phyloP scores from a whole-genome alignment of 2,329 filamentous ascomycete species.

The Colletotrichum sp. region DNA sequence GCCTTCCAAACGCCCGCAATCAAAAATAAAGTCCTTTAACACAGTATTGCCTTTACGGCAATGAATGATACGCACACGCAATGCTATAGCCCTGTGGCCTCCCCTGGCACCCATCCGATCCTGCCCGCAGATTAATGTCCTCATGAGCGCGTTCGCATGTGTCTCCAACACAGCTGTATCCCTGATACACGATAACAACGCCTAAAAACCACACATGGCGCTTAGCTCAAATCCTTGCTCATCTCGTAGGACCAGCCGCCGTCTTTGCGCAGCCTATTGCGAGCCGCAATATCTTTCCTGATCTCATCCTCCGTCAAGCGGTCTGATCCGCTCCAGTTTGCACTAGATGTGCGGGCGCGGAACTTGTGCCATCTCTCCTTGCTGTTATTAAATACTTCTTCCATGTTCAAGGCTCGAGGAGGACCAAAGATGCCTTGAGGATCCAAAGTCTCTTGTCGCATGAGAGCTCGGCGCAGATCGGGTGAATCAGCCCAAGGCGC shows the following conservation, averaged over 20 bases:
- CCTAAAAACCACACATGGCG: background rate
- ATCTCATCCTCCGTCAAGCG: conserved; percentile 87
- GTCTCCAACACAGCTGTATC: conserved; percentile 17
- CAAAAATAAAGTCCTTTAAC: background rate
- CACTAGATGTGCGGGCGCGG: conserved; percentile 88
- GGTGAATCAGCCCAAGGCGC: conserved; percentile 91
- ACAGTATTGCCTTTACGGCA: background rate
- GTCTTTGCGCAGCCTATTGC: conserved; percentile 80
- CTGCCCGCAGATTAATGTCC: background rate
- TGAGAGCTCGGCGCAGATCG: conserved; percentile 76
- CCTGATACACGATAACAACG: conserved; percentile 9
- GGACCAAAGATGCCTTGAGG: conserved; percentile 88
- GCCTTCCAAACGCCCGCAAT: conserved; percentile 7
- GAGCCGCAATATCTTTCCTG: conserved; percentile 76
- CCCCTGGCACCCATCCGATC: background rate
- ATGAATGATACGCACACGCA: conserved; percentile 2
- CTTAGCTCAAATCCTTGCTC: conserved; percentile 50
- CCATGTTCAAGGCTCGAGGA: conserved; percentile 88
- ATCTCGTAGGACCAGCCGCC: conserved; percentile 83
- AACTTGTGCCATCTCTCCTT: conserved; percentile 88
- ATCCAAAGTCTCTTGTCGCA: conserved; percentile 84
- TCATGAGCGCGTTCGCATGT: conserved; percentile 20
- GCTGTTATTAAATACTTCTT: conserved; percentile 92
- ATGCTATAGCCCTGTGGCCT: background rate
- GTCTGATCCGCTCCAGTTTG: conserved; percentile 89